Evolutionary conservation across 306 rosid genomes (phyloP), one percentile per base, ranked within the genome.

Genomic region (Dryas drummondii): DNA sequence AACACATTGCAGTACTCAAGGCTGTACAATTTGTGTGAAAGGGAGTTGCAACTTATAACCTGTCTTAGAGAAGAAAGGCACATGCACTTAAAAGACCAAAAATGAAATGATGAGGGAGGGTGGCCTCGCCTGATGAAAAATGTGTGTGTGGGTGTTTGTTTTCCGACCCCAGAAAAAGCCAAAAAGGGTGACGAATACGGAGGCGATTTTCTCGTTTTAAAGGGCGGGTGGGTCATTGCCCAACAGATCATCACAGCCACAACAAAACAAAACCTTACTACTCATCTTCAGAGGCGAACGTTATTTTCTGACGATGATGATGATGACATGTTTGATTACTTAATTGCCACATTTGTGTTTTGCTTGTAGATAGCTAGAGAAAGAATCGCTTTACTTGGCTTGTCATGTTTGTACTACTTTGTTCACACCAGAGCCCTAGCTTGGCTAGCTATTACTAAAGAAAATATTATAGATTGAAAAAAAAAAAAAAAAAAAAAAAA

Each of bases 131-230:
- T n/a, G 26, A 7, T 14, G 66, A 10, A 17, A 68, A 55, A 17
- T 22, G 59, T 53, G 74, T 64, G 41, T 22, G 64, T 13, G 61
- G 4, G 63, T 15, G 13, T 58, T 14, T 11, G 60, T 48, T 57
- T 71, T 54, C 51, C 59, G 53, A 54, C 56, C 40, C 73, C 46
- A 45, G 76, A 75, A 80, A 42, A 67, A 52, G 83, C 76, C 87
- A 82, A 80, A 82, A 46, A 47, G 9, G 76, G 62, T 70, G 78
- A 74, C 17, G 80, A 44, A 73, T 4, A 77, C 10, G 73, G 71
- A 78, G 66, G 60, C 75, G 70, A 73, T 70, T n/a, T 84, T 80
- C 70, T 84, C 70, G 68, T 72, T 76, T 61, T 49, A 48, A 66
- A 60, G 72, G 15, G 12, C 26, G 67, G 9, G 75, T 17, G 70